Evolutionary conservation across 306 rosid genomes (phyloP), one percentile per base, ranked within the genome.

Genomic region (Rubus parviflorus): DNA sequence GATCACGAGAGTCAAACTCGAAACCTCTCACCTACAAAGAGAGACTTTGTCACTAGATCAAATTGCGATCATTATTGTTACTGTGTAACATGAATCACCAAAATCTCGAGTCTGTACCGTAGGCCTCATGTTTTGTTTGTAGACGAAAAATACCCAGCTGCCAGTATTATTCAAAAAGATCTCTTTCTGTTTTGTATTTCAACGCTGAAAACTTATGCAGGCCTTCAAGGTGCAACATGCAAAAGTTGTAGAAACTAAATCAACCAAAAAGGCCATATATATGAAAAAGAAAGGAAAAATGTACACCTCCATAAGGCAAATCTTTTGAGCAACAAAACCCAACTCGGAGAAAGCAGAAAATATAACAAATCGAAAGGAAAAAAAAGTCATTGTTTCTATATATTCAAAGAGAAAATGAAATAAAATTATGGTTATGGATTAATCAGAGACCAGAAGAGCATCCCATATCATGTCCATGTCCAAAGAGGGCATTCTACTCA

Each of bases 401-500:
- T 17, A 42, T 10, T 30, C 25, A 25, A 45, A 65, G 16, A 69
- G 60, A 20, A 35, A 37, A 10, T 23, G 58, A 41, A 30, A 46
- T 47, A 14, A 57, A 42, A 14, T 3, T 45, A 46, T 22, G 47
- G 57, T 85, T 81, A 90, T 78, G 84, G 46, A 61, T 38, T 64
- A 84, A 75, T 90, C 94, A 56, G 96, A 86, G 68, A 90, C 91
- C 48, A 83, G 78, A 82, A 94, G 90, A 74, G 95, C 94, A 85
- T 94, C 94, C 98, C 98, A 94, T 73, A 94, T 92, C 63, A 76
- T 77, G 73, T 94, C 98, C 97, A 94, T 94, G 77, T 94, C 98
- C 86, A 94, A 85, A 23, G 98, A 94, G 19, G 98, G 97, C 93
- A 92, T 88, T 89, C 90, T 90, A 85, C 98, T 94, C 49, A 94